Base-by-base conservation (phyloP, 345 rosid species). In the Lepidium africanum region DNA sequence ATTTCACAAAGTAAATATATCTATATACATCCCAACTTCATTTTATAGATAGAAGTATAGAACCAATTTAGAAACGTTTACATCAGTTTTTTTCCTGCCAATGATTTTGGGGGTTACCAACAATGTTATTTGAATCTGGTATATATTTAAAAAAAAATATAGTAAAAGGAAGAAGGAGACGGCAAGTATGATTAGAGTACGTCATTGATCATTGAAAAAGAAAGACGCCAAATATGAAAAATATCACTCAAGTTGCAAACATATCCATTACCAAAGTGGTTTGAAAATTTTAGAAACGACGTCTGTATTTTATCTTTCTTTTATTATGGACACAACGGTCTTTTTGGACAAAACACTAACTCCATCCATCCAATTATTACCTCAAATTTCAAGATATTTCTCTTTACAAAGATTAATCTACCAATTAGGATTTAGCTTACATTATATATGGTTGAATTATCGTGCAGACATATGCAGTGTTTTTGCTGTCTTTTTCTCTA, bases 201-300 rank as follows among this genome's bases (percentile, higher is more conserved):
- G 50, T 60, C 43, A 67, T 45, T 41, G 56, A 33, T 25, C 43
- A 41, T 67, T 74, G 42, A 60, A 67, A 67, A 60, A 9, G 63
- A 67, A 43, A 59, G 77, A 52, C 77, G 77, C 77, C 77, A 74
- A 59, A 16, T 43, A 45, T 45, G 73, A 73, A 73, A 65, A 59
- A 52, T 30, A 66, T 43, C 48, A 12, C 51, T 50, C 72, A 65
- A 73, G 55, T 65, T 73, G 72, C 55, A 59, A 59, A 33, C 48
- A 50, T 46, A 65, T 14, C 55, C 72, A 65, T 35, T 42, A 41
- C 13, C 23, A 14, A 58, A 57, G 9, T 59, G 9, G 47, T 21
- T 58, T 58, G 36, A 50, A 66, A 66, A 33, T 23, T 3, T 4
- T 32, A 61, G 61, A 49, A 58, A 35, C 38, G 43, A 46, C 16